A percentile compares a stretch with the other conserved stretches of the same genome.
Conservation (phyloP, 106 monocot genomes). For the Phalaenopsis equestris region DNA sequence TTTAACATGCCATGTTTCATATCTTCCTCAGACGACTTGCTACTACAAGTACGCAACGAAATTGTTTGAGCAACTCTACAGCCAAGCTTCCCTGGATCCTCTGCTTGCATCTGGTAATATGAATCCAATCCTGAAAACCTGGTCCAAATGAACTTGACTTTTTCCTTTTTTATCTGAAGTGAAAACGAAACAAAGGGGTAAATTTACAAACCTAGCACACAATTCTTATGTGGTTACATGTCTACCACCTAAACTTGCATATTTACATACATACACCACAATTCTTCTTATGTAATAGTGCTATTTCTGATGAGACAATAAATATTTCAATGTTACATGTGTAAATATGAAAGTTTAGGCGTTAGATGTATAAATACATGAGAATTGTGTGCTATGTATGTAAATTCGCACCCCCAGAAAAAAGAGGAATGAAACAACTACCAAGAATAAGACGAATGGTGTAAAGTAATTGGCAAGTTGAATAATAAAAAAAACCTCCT, state of each 20-base stretch:
- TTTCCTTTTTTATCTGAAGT: constrained; percentile 36
- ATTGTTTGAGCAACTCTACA: constrained; percentile 13
- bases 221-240: no score
- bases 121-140: constrained; percentile 10
- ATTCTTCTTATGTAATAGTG: no score
- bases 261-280: no score
- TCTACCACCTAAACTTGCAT: no score
- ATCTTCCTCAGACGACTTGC: constrained; percentile 4
- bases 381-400: no score
- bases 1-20: constrained; percentile 7
- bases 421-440: background rate
- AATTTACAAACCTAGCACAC: no score
- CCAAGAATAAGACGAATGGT: background rate
- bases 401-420: no score
- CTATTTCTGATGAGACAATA: no score
- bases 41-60: constrained; percentile 3
- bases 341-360: no score
- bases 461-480: background rate
- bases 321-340: no score
- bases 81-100: constrained; percentile 48
- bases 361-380: no score
- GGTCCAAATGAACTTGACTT: constrained; percentile 26
- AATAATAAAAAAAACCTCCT: constrained; percentile 27
- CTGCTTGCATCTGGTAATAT: constrained; percentile 14
- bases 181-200: background rate